These are phyloP conservation scores for Lachnum nothofagi DNA, from an alignment of 2,329 filamentous ascomycete species.

Conservation along the genomic window DNA sequence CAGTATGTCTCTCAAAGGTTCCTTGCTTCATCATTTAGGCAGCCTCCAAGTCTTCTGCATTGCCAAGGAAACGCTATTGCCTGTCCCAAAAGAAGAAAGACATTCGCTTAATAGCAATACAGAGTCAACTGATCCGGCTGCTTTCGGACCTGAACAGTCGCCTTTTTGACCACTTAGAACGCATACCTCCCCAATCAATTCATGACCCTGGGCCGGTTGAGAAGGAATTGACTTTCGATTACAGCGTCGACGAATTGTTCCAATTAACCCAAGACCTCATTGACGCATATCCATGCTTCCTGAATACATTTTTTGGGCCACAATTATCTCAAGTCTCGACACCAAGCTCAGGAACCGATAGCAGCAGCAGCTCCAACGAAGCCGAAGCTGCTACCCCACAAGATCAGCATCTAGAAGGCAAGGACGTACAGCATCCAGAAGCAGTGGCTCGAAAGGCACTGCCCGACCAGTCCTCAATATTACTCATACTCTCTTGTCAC, in stretches of 20 bases:
- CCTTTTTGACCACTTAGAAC: conserved; percentile 18
- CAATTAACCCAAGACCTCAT: conserved; percentile 20
- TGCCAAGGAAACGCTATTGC: no score
- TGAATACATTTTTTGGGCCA: conserved; percentile 12
- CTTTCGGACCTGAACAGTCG: conserved; percentile 22
- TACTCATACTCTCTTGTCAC: conserved; percentile 26
- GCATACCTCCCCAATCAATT: conserved; percentile 22
- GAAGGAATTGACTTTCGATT: conserved; percentile 8
- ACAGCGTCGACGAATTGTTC: conserved; percentile 18
- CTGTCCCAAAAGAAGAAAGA: no score
- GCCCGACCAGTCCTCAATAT: conserved; percentile 20
- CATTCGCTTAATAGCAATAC: no score
- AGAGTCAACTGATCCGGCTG: conserved; percentile 14
- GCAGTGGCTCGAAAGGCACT: not conserved
- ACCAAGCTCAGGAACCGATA: not conserved
- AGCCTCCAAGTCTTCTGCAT: no score
- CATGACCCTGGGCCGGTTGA: conserved; percentile 9
- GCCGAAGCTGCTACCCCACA: not conserved
- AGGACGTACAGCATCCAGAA: not conserved
- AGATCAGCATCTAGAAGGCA: not conserved
- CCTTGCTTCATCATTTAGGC: no score
- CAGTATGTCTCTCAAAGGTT: not conserved
- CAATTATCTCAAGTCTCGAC: not conserved
- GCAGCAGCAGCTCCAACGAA: not conserved
- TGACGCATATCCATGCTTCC: conserved; percentile 22